Percentiles rank a stretch among this genome's conserved stretches.
Evolutionary conservation across 176 grass and related monocot species (phyloP).

Genomic region (Cenchrus purpureus): DNA sequence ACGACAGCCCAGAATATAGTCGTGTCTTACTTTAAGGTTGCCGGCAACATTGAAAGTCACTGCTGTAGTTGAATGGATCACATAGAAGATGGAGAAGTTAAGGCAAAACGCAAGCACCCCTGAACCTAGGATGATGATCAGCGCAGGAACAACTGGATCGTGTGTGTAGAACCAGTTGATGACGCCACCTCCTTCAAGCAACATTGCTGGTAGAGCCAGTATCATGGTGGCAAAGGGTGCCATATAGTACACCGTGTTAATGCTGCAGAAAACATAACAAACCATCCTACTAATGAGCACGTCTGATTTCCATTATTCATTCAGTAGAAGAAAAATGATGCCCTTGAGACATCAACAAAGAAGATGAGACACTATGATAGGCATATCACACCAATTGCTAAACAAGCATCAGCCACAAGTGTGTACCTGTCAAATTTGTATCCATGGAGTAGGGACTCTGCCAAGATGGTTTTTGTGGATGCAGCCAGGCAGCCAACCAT

Average conservation of each 20-base stretch:
- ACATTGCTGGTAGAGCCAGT: constrained; percentile 75
- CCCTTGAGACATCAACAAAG: neutral
- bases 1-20: constrained; percentile 7
- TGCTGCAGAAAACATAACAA: constrained; percentile 55
- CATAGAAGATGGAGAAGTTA: constrained; percentile 98
- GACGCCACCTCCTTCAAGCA: constrained; percentile 82
- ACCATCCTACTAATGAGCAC: neutral
- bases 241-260: constrained; percentile 99
- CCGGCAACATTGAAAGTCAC: constrained; percentile 98
- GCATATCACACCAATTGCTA: constrained; percentile 10
- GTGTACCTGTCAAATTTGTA: constrained; percentile 98
- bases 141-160: constrained; percentile 52
- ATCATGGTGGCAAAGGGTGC: constrained; percentile 98
- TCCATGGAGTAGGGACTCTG: constrained; percentile 92
- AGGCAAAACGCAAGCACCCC: constrained; percentile 93
- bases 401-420: neutral
- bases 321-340: neutral
- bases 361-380: neutral
- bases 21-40: constrained; percentile 82
- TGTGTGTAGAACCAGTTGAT: constrained; percentile 92
- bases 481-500: constrained; percentile 90
- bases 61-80: constrained; percentile 95
- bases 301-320: neutral
- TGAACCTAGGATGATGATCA: constrained; percentile 81
- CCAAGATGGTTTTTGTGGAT: constrained; percentile 97